Percentiles rank a stretch among this genome's conserved stretches.
phyloP scores from a whole-genome alignment of 169 alveolate species.

The Blepharisma undulans region DNA sequence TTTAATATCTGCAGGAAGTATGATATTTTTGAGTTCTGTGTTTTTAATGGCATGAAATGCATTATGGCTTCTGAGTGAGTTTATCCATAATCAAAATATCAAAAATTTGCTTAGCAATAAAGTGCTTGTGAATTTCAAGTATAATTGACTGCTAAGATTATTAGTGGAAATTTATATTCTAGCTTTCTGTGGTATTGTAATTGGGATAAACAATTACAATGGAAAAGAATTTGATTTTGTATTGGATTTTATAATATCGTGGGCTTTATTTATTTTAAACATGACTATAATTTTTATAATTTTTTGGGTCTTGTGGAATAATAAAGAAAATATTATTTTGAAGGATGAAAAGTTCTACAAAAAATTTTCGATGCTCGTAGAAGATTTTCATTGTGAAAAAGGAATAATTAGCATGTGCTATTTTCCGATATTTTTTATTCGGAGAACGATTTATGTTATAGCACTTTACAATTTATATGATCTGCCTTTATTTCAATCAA shows the following conservation, averaged over 20 bases:
- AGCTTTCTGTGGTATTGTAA: not conserved
- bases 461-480: not conserved
- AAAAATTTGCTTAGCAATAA: not conserved
- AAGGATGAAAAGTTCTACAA: not conserved
- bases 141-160: not conserved
- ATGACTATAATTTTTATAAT: too few relatives aligned
- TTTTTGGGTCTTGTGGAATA: not conserved
- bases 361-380: not conserved
- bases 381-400: not conserved
- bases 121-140: not conserved
- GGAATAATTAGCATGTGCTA: not conserved
- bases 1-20: not conserved
- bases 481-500: not conserved
- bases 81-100: not conserved
- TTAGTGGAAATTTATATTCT: not conserved
- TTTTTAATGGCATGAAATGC: not conserved
- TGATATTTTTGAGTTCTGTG: not conserved
- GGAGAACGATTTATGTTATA: not conserved
- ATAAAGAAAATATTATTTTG: not conserved
- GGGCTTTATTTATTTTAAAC: not conserved
- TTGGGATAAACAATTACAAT: not conserved
- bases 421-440: not conserved
- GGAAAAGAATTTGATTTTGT: not conserved
- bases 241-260: not conserved
- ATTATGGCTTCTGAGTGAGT: not conserved